Evolutionary conservation across 176 grass and related monocot species (phyloP).

Genomic region (Carex cristatella): DNA sequence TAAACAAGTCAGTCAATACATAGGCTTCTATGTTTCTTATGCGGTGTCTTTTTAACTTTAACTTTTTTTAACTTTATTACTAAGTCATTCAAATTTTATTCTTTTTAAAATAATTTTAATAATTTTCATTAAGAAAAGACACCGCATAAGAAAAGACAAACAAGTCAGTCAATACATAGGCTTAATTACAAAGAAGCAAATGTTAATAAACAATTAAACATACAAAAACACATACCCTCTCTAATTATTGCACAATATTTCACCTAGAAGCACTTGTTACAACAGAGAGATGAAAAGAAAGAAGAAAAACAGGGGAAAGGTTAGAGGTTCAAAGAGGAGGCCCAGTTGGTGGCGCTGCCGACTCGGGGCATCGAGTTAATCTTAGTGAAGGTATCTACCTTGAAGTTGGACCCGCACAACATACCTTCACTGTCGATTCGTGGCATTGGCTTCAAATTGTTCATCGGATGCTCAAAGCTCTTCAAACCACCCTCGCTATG

Average conservation of each 20-base stretch:
- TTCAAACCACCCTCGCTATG: conserved; percentile 86
- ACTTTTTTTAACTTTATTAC: too few species aligned
- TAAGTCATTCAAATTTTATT: too few species aligned
- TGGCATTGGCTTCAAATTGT: conserved; percentile 68
- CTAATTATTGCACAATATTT: neutral
- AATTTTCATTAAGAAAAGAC: too few species aligned
- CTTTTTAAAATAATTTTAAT: too few species aligned
- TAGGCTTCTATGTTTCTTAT: too few species aligned
- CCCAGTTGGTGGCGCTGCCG: conserved; percentile 86
- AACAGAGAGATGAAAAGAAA: neutral
- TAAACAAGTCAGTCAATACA: too few species aligned
- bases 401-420: conserved; percentile 84
- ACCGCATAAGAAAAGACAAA: too few species aligned
- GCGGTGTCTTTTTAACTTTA: too few species aligned
- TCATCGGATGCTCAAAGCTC: conserved; percentile 97
- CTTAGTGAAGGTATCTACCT: conserved; percentile 79
- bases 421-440: conserved; percentile 88
- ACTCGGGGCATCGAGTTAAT: conserved; percentile 85
- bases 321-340: conserved; percentile 33
- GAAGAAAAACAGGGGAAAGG: neutral
- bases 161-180: too few species aligned
- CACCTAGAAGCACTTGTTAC: neutral
- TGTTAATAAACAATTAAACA: neutral
- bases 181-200: neutral
- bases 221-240: neutral